These are phyloP conservation scores for Talaromyces sp. DNA, from an alignment of 2,329 filamentous ascomycete genomes.

Conservation along the genomic window DNA sequence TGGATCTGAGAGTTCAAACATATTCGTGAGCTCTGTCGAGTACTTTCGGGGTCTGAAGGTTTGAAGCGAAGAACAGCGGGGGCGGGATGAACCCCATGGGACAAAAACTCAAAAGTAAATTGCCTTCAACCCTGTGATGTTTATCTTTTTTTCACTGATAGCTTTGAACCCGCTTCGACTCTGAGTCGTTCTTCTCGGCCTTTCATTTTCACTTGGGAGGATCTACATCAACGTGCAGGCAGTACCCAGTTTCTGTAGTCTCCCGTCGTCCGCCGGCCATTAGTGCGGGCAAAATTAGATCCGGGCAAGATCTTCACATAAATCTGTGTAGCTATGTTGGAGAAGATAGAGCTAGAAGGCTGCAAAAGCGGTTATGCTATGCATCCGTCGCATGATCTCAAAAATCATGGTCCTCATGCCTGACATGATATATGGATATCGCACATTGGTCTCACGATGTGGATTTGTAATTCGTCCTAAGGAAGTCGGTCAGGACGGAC, in stretches of 20 bases:
- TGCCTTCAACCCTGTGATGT: neutral
- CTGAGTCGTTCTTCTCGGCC: neutral
- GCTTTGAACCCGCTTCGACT: neutral
- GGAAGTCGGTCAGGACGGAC: neutral
- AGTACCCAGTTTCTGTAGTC: neutral
- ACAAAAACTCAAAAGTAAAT: slow-evolving; percentile 1
- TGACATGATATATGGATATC: neutral
- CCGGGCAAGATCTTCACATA: neutral
- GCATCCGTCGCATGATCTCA: neutral
- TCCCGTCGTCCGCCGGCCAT: neutral
- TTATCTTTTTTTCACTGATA: neutral
- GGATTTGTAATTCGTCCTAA: neutral
- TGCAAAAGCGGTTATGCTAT: slow-evolving; percentile 2
- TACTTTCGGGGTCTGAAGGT: neutral
- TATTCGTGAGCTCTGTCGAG: neutral
- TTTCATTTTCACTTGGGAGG: neutral
- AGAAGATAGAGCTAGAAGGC: neutral
- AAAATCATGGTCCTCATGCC: neutral
- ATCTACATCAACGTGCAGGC: slow-evolving; percentile 7
- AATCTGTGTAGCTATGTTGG: neutral
- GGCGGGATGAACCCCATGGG: neutral
- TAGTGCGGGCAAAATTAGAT: slow-evolving; percentile 1
- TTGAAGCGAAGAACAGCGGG: neutral
- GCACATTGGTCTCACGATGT: neutral
- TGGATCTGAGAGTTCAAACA: neutral